Conservation (phyloP, 345 rosid species). For the Eucalyptus tenuipes region DNA sequence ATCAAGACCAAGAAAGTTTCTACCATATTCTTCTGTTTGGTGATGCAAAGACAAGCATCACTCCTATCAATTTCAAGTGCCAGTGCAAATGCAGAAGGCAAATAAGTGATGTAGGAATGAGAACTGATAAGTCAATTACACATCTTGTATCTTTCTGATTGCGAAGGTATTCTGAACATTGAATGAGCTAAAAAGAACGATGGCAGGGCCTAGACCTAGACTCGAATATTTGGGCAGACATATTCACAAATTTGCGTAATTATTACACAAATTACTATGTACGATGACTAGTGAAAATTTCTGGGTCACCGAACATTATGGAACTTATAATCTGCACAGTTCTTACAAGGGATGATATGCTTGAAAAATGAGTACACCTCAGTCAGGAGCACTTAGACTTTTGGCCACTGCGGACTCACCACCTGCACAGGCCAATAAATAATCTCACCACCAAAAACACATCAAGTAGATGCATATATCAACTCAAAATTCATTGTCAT, state of each 20-base stretch:
- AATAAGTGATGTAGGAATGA: background rate
- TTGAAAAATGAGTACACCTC: background rate
- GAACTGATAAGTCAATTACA: background rate
- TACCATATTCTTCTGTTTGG: background rate
- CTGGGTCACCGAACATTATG: background rate
- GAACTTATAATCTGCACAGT: background rate
- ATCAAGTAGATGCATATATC: background rate
- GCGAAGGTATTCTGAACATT: background rate
- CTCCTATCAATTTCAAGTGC: background rate
- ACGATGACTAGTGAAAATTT: background rate
- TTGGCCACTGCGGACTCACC: slow-evolving; percentile 95
- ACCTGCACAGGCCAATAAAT: slow-evolving; percentile 34
- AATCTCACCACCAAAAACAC: background rate
- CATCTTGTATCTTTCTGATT: background rate
- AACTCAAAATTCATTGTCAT: background rate
- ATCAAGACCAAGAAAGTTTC: background rate
- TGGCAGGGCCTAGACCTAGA: background rate
- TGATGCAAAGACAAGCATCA: background rate
- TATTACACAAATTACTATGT: background rate
- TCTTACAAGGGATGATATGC: background rate
- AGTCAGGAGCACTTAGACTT: slow-evolving; percentile 18
- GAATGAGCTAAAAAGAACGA: background rate
- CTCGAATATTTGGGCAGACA: background rate
- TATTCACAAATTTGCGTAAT: background rate
- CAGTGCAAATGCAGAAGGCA: background rate